A percentile compares a stretch with the other conserved stretches of the same genome.
phyloP scores from a whole-genome alignment of 306 rosid genomes.

The Trichosanthes cucumerina region DNA sequence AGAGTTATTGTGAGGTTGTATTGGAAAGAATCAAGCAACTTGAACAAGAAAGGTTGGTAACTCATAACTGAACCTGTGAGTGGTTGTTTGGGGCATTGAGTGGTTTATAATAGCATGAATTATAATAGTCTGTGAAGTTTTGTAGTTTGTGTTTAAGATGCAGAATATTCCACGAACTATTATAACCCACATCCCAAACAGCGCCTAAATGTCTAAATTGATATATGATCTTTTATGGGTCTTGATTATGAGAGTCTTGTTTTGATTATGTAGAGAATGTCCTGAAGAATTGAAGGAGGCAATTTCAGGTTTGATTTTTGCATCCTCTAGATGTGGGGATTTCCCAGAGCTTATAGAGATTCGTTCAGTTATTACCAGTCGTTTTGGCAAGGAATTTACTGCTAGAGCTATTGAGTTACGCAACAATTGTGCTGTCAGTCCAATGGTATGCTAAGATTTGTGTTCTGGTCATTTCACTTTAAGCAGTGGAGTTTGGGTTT shows the following conservation, averaged over 20 bases:
- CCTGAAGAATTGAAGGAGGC: conserved; percentile 76
- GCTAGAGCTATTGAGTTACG: conserved; percentile 56
- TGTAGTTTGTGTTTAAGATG: too few relatives aligned
- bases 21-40: conserved; percentile 67
- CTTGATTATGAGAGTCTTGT: not conserved
- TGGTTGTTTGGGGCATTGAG: too few relatives aligned
- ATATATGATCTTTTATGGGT: conserved; percentile 37
- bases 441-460: conserved; percentile 23
- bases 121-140: too few relatives aligned
- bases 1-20: conserved; percentile 54
- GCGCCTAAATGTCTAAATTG: not conserved
- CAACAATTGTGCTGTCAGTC: conserved; percentile 61
- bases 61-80: not conserved
- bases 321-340: conserved; percentile 89
- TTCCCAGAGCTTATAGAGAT: conserved; percentile 89
- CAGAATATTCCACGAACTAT: too few relatives aligned
- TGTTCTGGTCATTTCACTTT: not conserved
- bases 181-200: too few relatives aligned
- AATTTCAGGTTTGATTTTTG: conserved; percentile 51
- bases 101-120: too few relatives aligned
- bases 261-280: conserved; percentile 42
- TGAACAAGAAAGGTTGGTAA: conserved; percentile 60
- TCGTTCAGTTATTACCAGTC: conserved; percentile 43
- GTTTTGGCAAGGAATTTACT: conserved; percentile 68
- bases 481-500: not conserved